Evolutionary conservation across 176 grass and related monocot species (phyloP), one percentile per base, ranked within the genome.

Genomic region (Oryza punctata): DNA sequence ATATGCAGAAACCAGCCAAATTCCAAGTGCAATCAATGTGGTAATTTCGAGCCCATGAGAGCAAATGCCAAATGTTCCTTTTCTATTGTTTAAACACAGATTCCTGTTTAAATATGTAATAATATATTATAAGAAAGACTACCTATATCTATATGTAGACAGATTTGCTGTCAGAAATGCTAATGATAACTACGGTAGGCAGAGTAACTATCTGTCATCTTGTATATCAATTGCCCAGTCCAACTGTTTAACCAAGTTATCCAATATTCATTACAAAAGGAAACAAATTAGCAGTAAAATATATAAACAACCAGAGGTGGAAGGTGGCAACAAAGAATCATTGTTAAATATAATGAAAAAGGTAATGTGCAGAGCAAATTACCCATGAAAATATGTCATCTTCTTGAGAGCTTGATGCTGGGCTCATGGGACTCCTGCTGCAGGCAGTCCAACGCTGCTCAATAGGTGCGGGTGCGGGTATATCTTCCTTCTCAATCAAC

Each of bases 371-470:
- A 82, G 76, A 77, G 67, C 35, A 85, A 49, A 52, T 87, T 93
- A 98, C 96, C 92, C 96, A 98, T 76, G 92, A 95, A 88, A 98
- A 98, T 73, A 98, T 86, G 54, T 88, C 88, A 63, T 98, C 92
- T 87, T 94, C 86, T 78, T 84, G 77, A 44, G 84, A 84, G 46
- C 92, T 95, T 72, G 86, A 94, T 64, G 95, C 91, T 77, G 89
- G 86, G 85, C 92, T 98, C 89, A 98, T 93, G 10, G 72, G 82
- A 49, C 90, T 98, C 54, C 75, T 93, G 78, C 95, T 95, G 79
- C 63, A 1, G 35, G 88, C 91, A 63, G 95, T 93, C 92, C 95
- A 98, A 67, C 91, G 90, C 80, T 95, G 95, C 82, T 98, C 95
- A 82, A 98, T 95, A 47, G 95, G 92, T 74, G 89, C 92, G 45